Evolutionary conservation across 768 basidiomycete species (phyloP).

Genomic region (Mycena rebaudengoi): DNA sequence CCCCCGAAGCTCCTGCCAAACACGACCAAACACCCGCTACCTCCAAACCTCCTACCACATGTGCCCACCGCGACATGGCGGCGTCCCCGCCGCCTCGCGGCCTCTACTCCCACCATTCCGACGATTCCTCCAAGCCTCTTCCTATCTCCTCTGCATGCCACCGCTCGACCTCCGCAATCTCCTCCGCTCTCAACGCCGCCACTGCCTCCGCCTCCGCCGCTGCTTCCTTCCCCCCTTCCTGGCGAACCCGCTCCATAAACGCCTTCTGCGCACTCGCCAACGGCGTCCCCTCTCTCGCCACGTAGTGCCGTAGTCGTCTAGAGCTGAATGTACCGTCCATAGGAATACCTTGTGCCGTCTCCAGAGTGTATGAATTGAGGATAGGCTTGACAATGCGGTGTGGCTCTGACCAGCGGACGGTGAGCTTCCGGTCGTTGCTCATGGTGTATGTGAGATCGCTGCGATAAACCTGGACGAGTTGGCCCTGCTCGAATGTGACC

Average conservation of each 20-base stretch:
- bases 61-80: too few species aligned
- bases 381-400: neutral
- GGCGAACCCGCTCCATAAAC: neutral
- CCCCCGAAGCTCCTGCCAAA: too few species aligned
- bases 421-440: slow-evolving; percentile 36
- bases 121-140: too few species aligned
- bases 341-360: slow-evolving; percentile 5
- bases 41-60: too few species aligned
- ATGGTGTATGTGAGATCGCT: slow-evolving; percentile 38
- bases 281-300: slow-evolving; percentile 10
- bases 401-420: slow-evolving; percentile 42
- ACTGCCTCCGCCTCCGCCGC: neutral
- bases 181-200: neutral
- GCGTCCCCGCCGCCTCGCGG: too few species aligned
- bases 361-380: slow-evolving; percentile 29
- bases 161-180: slow-evolving; percentile 2
- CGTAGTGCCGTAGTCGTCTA: slow-evolving; percentile 7
- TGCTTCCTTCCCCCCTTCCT: neutral
- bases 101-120: too few species aligned
- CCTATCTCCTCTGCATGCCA: neutral
- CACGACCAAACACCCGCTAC: too few species aligned
- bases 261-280: neutral
- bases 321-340: slow-evolving; percentile 15
- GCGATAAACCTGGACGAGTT: slow-evolving; percentile 42
- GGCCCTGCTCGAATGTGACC: slow-evolving; percentile 32